phyloP scores from a whole-genome alignment of 2,329 filamentous ascomycete genomes.

The Dactylellina leptospora region DNA sequence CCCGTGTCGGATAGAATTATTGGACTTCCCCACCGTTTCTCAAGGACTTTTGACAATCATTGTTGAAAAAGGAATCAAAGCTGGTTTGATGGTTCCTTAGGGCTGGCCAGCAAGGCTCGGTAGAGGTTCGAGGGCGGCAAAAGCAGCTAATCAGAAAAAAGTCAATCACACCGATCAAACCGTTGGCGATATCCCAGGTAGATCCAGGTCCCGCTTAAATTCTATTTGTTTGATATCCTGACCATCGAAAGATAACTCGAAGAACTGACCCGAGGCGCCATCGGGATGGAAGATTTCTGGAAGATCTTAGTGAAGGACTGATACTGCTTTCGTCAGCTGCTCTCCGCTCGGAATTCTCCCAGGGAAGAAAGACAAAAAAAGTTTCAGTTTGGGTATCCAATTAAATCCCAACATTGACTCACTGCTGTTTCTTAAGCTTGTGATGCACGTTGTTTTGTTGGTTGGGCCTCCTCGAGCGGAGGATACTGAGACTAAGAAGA shows the following conservation, averaged over 20 bases:
- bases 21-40: neutral
- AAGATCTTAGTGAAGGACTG: slow-evolving; percentile 47
- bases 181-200: neutral
- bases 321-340: slow-evolving; percentile 42
- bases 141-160: slow-evolving; percentile 32
- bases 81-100: too few relatives aligned
- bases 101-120: too few relatives aligned
- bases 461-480: too few relatives aligned
- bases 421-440: slow-evolving; percentile 6
- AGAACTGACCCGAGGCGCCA: slow-evolving; percentile 23
- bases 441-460: slow-evolving; percentile 18
- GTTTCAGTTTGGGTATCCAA: slow-evolving; percentile 23
- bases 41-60: slow-evolving; percentile 26
- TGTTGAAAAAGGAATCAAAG: too few relatives aligned
- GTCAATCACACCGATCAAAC: slow-evolving; percentile 27
- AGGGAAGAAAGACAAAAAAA: neutral
- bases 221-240: neutral
- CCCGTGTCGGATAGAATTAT: slow-evolving; percentile 39
- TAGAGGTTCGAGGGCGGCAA: slow-evolving; percentile 29
- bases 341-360: slow-evolving; percentile 17
- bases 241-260: neutral
- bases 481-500: too few relatives aligned
- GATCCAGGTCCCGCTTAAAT: slow-evolving; percentile 33
- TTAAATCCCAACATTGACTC: slow-evolving; percentile 39
- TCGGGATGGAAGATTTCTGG: slow-evolving; percentile 52